These are phyloP conservation scores for Chenopodium berlandieri DNA, from an alignment of 148 eudicot genomes.

Conservation along the genomic window DNA sequence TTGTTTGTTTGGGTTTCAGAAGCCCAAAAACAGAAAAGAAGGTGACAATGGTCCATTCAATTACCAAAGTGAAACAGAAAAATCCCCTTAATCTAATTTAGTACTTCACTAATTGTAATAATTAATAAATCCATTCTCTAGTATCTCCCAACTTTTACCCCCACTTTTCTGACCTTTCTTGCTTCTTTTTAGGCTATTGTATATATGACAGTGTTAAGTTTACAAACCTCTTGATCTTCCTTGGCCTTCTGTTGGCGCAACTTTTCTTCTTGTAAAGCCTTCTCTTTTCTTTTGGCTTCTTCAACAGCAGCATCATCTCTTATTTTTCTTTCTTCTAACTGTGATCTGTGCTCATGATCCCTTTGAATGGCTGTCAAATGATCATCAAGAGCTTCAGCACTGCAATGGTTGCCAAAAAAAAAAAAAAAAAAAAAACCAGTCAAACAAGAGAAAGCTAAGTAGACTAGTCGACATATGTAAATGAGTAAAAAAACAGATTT, in stretches of 20 bases:
- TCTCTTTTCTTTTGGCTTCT: constrained; percentile 85
- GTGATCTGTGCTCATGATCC: constrained; percentile 79
- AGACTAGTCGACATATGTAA: background rate
- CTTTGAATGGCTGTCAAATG: constrained; percentile 84
- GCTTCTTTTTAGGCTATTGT: background rate
- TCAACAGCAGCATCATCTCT: constrained; percentile 86
- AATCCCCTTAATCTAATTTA: background rate
- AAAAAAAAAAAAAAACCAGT: background rate
- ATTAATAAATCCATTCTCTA: background rate
- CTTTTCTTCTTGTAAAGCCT: constrained; percentile 65
- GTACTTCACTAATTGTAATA: background rate
- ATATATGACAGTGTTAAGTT: constrained; percentile 3
- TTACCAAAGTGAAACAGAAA: background rate
- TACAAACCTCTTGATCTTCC: constrained; percentile 72
- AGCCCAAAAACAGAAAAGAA: background rate
- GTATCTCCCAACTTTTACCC: background rate
- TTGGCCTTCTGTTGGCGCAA: constrained; percentile 60
- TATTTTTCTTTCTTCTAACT: constrained; percentile 84
- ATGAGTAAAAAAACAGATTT: background rate
- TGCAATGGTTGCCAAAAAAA: constrained; percentile 22
- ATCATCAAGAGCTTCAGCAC: constrained; percentile 95
- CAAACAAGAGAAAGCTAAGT: background rate
- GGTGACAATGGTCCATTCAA: background rate
- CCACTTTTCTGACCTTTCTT: background rate
- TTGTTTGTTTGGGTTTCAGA: background rate